Evolutionary conservation across 148 eudicot species (phyloP).

Genomic region (Linanthus parryae): DNA sequence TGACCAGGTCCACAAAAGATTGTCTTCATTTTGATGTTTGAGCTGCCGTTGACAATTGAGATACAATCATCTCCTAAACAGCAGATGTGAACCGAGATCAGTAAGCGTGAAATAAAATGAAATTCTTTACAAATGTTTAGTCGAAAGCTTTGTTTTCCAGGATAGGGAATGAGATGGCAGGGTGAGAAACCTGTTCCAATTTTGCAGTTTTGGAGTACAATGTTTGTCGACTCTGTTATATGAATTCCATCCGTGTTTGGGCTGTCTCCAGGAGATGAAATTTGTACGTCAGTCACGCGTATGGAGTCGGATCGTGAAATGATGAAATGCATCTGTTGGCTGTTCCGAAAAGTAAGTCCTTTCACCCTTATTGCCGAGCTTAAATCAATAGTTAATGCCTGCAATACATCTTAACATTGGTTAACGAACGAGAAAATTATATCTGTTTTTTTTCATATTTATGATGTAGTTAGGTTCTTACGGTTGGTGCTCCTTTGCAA

Average conservation of each 20-base stretch:
- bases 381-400: slow-evolving; percentile 80
- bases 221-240: slow-evolving; percentile 66
- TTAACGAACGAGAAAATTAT: background rate
- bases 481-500: slow-evolving; percentile 89
- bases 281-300: slow-evolving; percentile 43
- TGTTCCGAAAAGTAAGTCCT: slow-evolving; percentile 76
- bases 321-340: slow-evolving; percentile 94
- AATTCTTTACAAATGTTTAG: background rate
- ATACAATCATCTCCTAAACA: slow-evolving; percentile 88
- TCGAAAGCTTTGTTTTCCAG: background rate
- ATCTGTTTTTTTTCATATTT: no score
- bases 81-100: slow-evolving; percentile 5
- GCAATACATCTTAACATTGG: slow-evolving; percentile 18
- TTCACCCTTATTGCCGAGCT: slow-evolving; percentile 68
- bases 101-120: background rate
- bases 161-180: slow-evolving; percentile 4
- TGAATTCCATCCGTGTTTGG: slow-evolving; percentile 99
- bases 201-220: slow-evolving; percentile 64
- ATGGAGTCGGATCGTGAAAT: slow-evolving; percentile 59
- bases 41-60: slow-evolving; percentile 84
- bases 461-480: slow-evolving; percentile 27
- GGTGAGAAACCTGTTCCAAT: slow-evolving; percentile 72
- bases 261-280: slow-evolving; percentile 93
- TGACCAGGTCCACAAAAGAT: slow-evolving; percentile 97
- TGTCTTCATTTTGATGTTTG: slow-evolving; percentile 88